Evolutionary conservation across 2,329 filamentous ascomycete species (phyloP), one percentile per base, ranked within the genome.

Genomic region (Fusarium torulosum): DNA sequence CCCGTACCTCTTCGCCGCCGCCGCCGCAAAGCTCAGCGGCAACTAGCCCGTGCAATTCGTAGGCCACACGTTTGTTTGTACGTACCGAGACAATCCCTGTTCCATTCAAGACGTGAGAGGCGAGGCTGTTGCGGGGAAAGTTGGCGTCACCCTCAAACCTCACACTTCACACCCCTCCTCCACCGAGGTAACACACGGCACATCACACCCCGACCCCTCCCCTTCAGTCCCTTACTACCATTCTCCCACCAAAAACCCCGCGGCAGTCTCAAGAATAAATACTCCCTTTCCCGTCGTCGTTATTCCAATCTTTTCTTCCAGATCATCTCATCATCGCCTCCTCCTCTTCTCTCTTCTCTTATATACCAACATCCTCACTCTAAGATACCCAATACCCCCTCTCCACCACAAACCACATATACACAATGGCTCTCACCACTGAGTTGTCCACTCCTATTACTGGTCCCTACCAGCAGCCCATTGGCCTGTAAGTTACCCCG

Each of bases 381-480:
- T 29, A 55, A 68, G 70, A 74, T 72, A 74, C 73, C 71, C 63
- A 55, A 52, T 53, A 60, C 57, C 63, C 50, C 50, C 40, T 44
- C 29, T 14, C 40, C 38, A 45, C 35, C 47, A 60, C 59, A 57
- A 49, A 35, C 14, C 53, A 70, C 38, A 71, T 40, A 63, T 56
- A 44, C 57, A 72, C 64, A 72, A 73, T 74, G 55, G 61, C 61
- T 69, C 74, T 89, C 73, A 84, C 84, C 56, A 80, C 85, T 68
- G 84, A 90, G 78, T 85, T 93, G 74, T 87, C 89, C 81, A 92
- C 90, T 73, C 90, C 91, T 59, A 66, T 86, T 71, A 87, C 88
- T 72, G 90, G 86, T 77, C 41, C 78, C 64, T 87, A 86, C 78
- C 79, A 82, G 74, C 86, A 89, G 74, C 87, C 87, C 69, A 88